Base-by-base conservation (phyloP, 75 land plant genomes). In the Picea sitchensis region DNA sequence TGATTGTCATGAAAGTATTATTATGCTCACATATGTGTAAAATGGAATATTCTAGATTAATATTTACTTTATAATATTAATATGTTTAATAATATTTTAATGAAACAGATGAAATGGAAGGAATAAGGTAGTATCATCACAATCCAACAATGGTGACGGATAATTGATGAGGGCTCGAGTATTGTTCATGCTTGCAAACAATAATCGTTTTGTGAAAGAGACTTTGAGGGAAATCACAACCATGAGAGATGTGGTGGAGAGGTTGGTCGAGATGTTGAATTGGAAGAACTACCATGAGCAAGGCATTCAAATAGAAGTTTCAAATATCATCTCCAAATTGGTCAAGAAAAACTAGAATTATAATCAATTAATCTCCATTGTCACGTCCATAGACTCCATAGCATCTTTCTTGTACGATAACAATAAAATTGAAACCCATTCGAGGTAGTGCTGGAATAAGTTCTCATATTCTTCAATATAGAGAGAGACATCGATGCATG, bases 211-310 rank as follows among this genome's bases (percentile, higher is more conserved):
- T 63, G 78, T 88, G 4, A 77, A 76, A 32, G 91, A 88, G 14
- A 90, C 97, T 1, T 81, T 94, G 11, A 85, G 92, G 38, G 88
- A 87, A 82, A 91, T 96, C 61, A 95, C 93, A 3, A 82, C 77
- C 3, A 87, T 80, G 44, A 51, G 82, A 12, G 68, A 82, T 2
- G 83, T 79, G 36, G 84, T 92, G 13, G 97, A 92, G 74, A 79
- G 91, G 20, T 79, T 96, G 67, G 86, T 94, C 3, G 98, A 94
- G 76, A 96, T 96, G 90, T 74, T 94, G 77, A 89, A 90, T 61
- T 96, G 98, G 98, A 87, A 86, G 76, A 87, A 88, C 14, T 71
- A 72, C 0, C 60, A 77, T n/a, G 93, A 94, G 76, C 87, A 89
- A 47, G 88, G 87, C 78, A 87, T 91, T 75, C 83, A 96, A 74